Conservation (phyloP, 208 protist species). For the Crithidia brevicula region DNA sequence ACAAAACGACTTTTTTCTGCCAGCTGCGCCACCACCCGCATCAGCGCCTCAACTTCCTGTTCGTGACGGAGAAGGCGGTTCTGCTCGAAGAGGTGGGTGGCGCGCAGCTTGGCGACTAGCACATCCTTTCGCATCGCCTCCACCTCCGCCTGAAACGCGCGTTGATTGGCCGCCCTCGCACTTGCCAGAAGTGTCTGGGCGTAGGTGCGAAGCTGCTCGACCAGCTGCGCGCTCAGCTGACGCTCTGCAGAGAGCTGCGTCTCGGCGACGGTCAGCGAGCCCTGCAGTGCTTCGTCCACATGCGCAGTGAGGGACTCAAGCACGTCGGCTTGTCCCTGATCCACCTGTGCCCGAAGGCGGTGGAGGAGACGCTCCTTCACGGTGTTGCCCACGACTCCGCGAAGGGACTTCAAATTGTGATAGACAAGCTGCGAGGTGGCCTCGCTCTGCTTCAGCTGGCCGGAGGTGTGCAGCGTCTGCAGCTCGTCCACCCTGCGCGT, state of each 20-base stretch:
- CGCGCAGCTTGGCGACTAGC: constrained; percentile 52
- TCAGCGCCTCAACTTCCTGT: constrained; percentile 64
- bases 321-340: constrained; percentile 11
- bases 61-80: constrained; percentile 39
- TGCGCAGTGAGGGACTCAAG: constrained; percentile 20
- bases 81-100: constrained; percentile 51
- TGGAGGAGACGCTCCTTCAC: constrained; percentile 27
- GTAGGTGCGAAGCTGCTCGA: constrained; percentile 47
- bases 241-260: constrained; percentile 43
- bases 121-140: constrained; percentile 44
- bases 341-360: constrained; percentile 13
- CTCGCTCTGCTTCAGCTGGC: constrained; percentile 10
- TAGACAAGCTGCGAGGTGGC: constrained; percentile 7
- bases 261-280: constrained; percentile 23
- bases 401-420: constrained; percentile 15
- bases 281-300: constrained; percentile 25
- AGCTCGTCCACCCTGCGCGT: constrained; percentile 6
- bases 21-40: constrained; percentile 66
- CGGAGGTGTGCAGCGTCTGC: constrained; percentile 10
- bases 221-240: constrained; percentile 47
- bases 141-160: constrained; percentile 55
- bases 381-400: constrained; percentile 5
- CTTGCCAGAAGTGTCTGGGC: constrained; percentile 29
- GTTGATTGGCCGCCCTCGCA: constrained; percentile 31
- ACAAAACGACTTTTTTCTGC: constrained; percentile 52